A percentile compares a stretch with the other conserved stretches of the same genome.
phyloP scores from a whole-genome alignment of 495 filamentous ascomycete genomes.

The Lichenothelia convexa region DNA sequence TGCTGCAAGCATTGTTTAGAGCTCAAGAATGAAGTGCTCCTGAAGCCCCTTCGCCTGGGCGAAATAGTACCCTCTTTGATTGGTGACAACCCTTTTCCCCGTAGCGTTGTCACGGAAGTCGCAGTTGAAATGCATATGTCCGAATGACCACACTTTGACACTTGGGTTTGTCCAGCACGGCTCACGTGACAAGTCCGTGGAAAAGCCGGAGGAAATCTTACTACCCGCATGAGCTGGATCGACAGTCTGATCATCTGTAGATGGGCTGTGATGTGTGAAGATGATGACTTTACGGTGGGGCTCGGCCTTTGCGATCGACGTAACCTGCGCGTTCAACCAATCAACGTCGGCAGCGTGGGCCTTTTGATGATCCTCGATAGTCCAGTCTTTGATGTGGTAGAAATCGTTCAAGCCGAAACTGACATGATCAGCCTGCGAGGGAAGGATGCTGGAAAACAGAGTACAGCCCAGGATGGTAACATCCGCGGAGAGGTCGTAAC shows the following conservation, averaged over 20 bases:
- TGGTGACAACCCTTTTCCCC: background rate
- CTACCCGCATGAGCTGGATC: background rate
- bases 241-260: background rate
- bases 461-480: background rate
- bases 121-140: background rate
- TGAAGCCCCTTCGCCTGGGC: background rate
- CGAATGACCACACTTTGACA: background rate
- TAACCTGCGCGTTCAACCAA: background rate
- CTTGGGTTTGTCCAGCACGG: background rate
- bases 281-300: background rate
- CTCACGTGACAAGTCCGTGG: background rate
- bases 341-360: background rate
- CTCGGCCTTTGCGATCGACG: background rate
- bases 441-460: background rate
- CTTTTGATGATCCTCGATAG: background rate
- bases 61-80: background rate
- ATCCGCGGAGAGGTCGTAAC: background rate
- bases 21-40: no score
- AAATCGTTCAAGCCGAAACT: background rate
- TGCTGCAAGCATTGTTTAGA: no score
- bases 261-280: background rate
- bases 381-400: background rate
- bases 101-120: background rate
- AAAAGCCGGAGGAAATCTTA: background rate
- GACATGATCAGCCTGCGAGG: background rate